Conservation (phyloP, 129 eudicot genomes). For the Flaveria sonorensis region DNA sequence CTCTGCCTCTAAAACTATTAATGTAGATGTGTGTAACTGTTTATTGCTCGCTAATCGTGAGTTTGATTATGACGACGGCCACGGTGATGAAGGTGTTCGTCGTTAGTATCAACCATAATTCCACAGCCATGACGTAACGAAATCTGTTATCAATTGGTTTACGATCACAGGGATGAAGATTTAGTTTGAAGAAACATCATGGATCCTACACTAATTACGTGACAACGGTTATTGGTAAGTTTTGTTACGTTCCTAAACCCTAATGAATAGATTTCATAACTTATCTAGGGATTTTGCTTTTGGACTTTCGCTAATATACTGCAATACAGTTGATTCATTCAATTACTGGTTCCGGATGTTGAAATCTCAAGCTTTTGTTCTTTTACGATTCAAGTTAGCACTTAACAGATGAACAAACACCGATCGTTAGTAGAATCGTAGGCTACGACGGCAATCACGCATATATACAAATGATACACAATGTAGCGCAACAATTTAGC, state of each 20-base stretch:
- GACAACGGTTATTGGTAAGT: not conserved
- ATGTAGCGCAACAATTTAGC: slow-evolving; percentile 24
- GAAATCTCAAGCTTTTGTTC: not conserved
- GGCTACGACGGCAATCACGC: too few relatives aligned
- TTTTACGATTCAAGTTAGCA: not conserved
- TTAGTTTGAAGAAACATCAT: not conserved
- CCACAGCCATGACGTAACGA: too few relatives aligned
- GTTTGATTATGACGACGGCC: too few relatives aligned
- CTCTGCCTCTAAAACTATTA: too few relatives aligned
- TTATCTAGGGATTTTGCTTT: not conserved
- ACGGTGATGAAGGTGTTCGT: too few relatives aligned
- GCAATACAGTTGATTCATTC: not conserved
- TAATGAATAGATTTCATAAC: not conserved
- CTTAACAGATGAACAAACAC: not conserved
- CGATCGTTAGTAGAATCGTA: too few relatives aligned
- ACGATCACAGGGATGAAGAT: not conserved
- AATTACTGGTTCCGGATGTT: not conserved
- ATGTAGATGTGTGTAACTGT: too few relatives aligned
- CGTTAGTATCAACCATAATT: too few relatives aligned
- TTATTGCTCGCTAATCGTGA: too few relatives aligned
- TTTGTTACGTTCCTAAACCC: not conserved
- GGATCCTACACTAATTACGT: slow-evolving; percentile 1
- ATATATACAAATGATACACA: not conserved
- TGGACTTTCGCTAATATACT: slow-evolving; percentile 7
- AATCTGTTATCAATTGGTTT: not conserved